phyloP scores from a whole-genome alignment of 208 protist genomes.

The Leishmania amazonensis region DNA sequence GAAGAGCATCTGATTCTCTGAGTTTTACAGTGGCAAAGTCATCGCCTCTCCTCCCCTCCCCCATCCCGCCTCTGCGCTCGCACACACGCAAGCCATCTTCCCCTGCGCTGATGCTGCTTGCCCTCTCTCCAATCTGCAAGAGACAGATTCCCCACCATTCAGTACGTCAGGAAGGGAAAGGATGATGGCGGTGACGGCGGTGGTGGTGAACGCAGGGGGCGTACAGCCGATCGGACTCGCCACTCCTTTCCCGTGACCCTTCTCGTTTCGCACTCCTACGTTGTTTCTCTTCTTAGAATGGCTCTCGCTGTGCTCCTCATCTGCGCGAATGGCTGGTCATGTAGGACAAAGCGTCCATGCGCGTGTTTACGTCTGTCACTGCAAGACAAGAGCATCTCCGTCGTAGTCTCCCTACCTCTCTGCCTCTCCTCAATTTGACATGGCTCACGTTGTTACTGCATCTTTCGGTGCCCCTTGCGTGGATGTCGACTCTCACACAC shows the following conservation, averaged over 20 bases:
- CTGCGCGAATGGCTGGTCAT: background rate
- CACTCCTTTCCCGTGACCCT: background rate
- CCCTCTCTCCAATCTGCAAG: background rate
- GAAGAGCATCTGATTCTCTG: background rate
- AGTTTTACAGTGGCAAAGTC: background rate
- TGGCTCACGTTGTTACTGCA: background rate
- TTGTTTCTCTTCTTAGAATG: background rate
- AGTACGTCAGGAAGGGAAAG: too few relatives aligned
- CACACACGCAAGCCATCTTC: background rate
- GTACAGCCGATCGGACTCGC: background rate
- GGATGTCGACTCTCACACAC: too few relatives aligned
- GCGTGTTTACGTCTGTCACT: background rate
- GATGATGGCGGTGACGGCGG: background rate
- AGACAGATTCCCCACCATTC: background rate
- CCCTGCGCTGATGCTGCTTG: background rate
- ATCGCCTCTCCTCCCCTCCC: background rate
- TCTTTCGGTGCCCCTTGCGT: too few relatives aligned
- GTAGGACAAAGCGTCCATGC: background rate
- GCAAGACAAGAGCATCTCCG: background rate
- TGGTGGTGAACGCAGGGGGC: background rate
- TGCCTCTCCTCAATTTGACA: background rate
- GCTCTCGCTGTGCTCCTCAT: background rate
- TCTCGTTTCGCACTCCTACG: background rate
- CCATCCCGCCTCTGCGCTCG: background rate
- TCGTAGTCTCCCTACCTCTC: background rate